phyloP scores from a whole-genome alignment of 495 filamentous ascomycete species.

The Trichoderma gamsii region DNA sequence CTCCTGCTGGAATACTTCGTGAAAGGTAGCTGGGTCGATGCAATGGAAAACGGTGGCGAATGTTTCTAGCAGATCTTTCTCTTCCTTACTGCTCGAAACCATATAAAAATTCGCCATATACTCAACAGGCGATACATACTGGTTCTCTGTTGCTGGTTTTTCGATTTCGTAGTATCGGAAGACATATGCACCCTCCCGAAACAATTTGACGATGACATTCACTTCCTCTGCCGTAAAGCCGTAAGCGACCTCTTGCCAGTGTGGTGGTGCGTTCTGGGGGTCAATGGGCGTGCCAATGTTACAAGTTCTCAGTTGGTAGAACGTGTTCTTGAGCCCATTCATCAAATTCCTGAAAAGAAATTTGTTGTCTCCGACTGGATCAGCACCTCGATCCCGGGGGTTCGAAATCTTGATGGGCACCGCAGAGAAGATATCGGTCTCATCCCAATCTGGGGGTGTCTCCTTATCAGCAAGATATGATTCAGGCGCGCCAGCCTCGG shows the following conservation, averaged over 20 bases:
- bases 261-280: conserved; percentile 66
- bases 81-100: conserved; percentile 85
- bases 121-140: conserved; percentile 72
- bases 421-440: conserved; percentile 94
- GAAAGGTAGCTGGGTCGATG: conserved; percentile 96
- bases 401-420: conserved; percentile 94
- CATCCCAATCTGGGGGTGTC: conserved; percentile 84
- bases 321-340: conserved; percentile 92
- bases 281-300: conserved; percentile 70
- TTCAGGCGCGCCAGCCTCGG: conserved; percentile 63
- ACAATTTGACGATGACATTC: conserved; percentile 90
- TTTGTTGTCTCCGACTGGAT: conserved; percentile 96
- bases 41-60: conserved; percentile 98
- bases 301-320: conserved; percentile 88
- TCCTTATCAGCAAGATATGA: conserved; percentile 78
- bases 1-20: conserved; percentile 96
- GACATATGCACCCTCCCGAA: conserved; percentile 90
- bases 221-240: conserved; percentile 98
- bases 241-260: conserved; percentile 94
- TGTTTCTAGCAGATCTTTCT: conserved; percentile 95
- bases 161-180: conserved; percentile 95
- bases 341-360: conserved; percentile 98
- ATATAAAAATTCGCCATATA: conserved; percentile 91
- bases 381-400: conserved; percentile 80
- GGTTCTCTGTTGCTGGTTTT: conserved; percentile 66